Base-by-base conservation (phyloP, 192 early-diverging fungal species). In the Martensiomyces pterosporus region DNA sequence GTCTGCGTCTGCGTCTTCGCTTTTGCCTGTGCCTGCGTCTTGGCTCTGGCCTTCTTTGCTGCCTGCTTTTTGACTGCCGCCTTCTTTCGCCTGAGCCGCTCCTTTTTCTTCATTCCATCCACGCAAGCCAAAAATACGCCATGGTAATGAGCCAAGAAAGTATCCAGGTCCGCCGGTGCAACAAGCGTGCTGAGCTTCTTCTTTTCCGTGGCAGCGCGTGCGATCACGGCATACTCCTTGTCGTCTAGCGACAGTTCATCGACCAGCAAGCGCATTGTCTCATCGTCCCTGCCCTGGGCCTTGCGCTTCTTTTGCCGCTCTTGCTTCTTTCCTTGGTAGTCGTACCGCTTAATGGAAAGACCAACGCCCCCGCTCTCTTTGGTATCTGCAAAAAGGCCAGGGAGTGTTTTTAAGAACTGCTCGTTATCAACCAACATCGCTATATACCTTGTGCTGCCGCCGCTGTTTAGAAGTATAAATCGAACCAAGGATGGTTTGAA, bases 111-210 rank as follows among this genome's bases (percentile, higher is more conserved):
- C 37, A 73, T 73, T 9, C 48, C 57, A 18, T 65, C 62, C 14
- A 51, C 50, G 35, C 39, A 52, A 17, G 23, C 44, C 24, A 73
- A 27, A 25, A 73, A 36, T 24, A 73, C 16, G 16, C 69, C 69
- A 36, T 73, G 69, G 51, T 61, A 58, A 44, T 52, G 53, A 1
- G 69, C 69, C 43, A 73, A 32, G 27, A 73, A 73, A 18, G 18
- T 41, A 44, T 73, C 69, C 24, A 73, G 26, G 22, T 61, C 55
- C 0, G 49, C 55, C 1, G 69, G 63, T 17, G 49, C 63, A 24
- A 73, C 69, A 18, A 73, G 33, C 15, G 63, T 73, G 58, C 63
- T 66, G 23, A 66, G 33, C 40, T 73, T 73, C 29, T 52, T 60
- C 41, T 57, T 66, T 25, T 60, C 54, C 17, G 63, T 73, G 3